Base-by-base conservation (phyloP, 176 grass and related monocot genomes). In the Carex scoparia region DNA sequence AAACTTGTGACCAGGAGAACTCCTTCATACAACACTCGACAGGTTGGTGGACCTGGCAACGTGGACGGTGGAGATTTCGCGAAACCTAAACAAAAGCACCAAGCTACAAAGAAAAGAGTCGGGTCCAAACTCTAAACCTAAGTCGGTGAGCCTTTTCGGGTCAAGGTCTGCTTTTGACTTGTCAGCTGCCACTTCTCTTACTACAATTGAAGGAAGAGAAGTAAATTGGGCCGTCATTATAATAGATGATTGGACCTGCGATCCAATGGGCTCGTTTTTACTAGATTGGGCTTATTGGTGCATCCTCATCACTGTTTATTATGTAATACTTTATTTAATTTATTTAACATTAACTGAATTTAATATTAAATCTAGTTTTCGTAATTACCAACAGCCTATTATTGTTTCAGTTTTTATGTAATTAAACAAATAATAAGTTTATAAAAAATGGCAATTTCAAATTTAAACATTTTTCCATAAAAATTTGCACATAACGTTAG, bases 61-160 rank as follows among this genome's bases (percentile, higher is more conserved):
- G 10, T 53, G 80, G 11, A 66, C 80, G 80, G 61, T 30, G 10
- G 35, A 53, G 80, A 67, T 82, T 65, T 82, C 11, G 37, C 58
- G 13, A 82, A 82, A 82, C 57, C 31, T 40, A 38, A 61, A 61
- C n/a, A 32, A 81, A 38, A 60, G 28, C 68, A 19, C 2, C 8
- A 16, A 23, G 69, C 69, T 13, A n/a, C 69, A 18, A 10, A 23
- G 23, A 23, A 23, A 10, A 33, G 63, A 69, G 35, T 1, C 14
- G 67, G 67, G 35, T 70, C 67, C 67, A 70, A 70, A 42, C 35
- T 33, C 28, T 3, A 13, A 33, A 69, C 32, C 38, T 72, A 2
- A 72, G 69, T 71, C 68, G 68, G 68, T 46, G 38, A 46, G 13
- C 38, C 38, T 71, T 71, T n/a, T 46, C 7, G 7, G 64, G 18